These are phyloP conservation scores for Suhomyces sp. DNA, from an alignment of 805 yeast genomes.

Conservation along the genomic window DNA sequence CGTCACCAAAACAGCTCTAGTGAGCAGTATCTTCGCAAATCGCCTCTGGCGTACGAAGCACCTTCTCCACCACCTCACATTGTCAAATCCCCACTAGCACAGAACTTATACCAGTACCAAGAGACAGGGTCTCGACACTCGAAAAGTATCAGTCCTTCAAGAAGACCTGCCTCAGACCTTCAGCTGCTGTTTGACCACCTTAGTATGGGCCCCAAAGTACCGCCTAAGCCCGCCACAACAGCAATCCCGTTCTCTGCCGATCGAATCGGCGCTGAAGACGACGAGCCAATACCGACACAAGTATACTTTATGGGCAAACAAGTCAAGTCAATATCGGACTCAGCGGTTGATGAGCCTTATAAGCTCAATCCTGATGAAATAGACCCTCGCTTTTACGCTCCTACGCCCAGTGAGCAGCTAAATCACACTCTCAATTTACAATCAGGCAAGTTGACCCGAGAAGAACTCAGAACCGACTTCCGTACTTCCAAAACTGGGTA, in stretches of 20 bases:
- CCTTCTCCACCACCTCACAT: neutral
- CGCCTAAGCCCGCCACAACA: slow-evolving; percentile 12
- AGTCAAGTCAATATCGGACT: slow-evolving; percentile 28
- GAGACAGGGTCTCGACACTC: neutral
- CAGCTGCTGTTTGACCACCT: neutral
- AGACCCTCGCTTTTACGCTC: slow-evolving; percentile 64
- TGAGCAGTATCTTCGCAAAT: neutral
- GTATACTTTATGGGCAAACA: slow-evolving; percentile 36
- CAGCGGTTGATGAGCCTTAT: slow-evolving; percentile 18
- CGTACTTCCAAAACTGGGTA: slow-evolving; percentile 37
- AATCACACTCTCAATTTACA: slow-evolving; percentile 20
- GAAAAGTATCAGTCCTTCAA: neutral
- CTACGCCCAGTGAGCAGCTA: slow-evolving; percentile 46
- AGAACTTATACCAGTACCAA: neutral
- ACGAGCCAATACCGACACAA: slow-evolving; percentile 28
- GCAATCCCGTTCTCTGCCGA: slow-evolving; percentile 44
- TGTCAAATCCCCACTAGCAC: neutral
- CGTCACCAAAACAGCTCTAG: neutral
- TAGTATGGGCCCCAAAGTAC: neutral
- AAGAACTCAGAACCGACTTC: slow-evolving; percentile 24
- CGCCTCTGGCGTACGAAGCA: neutral
- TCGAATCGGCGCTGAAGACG: slow-evolving; percentile 34
- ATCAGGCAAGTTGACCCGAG: slow-evolving; percentile 15
- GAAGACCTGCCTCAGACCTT: slow-evolving; percentile 1
- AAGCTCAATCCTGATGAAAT: slow-evolving; percentile 87